A percentile compares a stretch with the other conserved stretches of the same genome.
Evolutionary conservation across 768 basidiomycete genomes (phyloP).

Genomic region (Calocybe gangraenosa): DNA sequence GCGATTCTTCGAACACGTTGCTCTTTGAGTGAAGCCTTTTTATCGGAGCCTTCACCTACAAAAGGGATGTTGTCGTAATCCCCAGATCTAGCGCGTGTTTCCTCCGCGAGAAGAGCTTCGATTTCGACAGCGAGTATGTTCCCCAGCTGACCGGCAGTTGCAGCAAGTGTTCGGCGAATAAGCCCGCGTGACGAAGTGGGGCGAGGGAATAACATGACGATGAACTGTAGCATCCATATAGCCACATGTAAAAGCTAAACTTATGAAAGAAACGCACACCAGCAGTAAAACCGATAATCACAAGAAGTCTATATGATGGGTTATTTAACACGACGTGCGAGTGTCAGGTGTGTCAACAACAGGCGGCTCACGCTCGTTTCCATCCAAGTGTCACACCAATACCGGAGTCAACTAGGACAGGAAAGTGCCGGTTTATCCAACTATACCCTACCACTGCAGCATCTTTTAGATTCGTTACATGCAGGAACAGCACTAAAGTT

Average conservation of each 20-base stretch:
- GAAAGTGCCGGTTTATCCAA: slow-evolving; percentile 34
- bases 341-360: neutral
- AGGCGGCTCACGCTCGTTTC: slow-evolving; percentile 35
- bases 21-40: slow-evolving; percentile 32
- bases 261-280: slow-evolving; percentile 24
- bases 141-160: slow-evolving; percentile 29
- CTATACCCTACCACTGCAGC: slow-evolving; percentile 35
- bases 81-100: slow-evolving; percentile 28
- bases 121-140: slow-evolving; percentile 35
- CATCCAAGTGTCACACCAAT: slow-evolving; percentile 35
- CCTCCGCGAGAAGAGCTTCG: slow-evolving; percentile 42
- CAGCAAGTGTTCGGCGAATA: slow-evolving; percentile 37
- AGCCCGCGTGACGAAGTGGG: slow-evolving; percentile 37
- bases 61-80: slow-evolving; percentile 25
- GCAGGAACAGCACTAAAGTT: neutral
- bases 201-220: slow-evolving; percentile 44
- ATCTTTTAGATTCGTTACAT: neutral
- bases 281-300: slow-evolving; percentile 41
- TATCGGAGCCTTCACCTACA: slow-evolving; percentile 15
- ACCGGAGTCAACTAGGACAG: slow-evolving; percentile 26
- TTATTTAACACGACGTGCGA: neutral
- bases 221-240: slow-evolving; percentile 23
- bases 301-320: slow-evolving; percentile 29
- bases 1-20: slow-evolving; percentile 31
- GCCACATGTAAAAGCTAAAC: neutral